These are phyloP conservation scores for Escallonia rubra DNA, from an alignment of 129 eudicot species.

Conservation along the genomic window DNA sequence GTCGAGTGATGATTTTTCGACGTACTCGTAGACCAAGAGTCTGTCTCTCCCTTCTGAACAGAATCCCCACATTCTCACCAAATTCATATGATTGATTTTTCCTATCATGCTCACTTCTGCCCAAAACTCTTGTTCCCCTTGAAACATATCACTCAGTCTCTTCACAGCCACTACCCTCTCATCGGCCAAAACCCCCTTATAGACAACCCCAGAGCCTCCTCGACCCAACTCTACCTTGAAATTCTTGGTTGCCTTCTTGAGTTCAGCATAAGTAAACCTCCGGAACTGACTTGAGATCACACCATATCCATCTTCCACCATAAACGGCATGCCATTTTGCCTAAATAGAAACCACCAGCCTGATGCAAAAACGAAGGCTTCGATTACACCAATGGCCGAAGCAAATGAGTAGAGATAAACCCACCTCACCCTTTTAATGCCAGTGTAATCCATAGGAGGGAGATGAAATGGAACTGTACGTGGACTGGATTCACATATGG, in stretches of 20 bases:
- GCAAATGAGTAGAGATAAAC: conserved; percentile 34
- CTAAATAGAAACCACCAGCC: conserved; percentile 35
- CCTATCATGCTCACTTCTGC: conserved; percentile 48
- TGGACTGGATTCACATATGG: conserved; percentile 9
- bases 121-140: conserved; percentile 37
- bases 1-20: conserved; percentile 43
- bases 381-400: conserved; percentile 30
- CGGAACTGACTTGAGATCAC: conserved; percentile 35
- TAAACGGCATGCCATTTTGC: conserved; percentile 17
- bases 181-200: conserved; percentile 38
- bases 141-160: conserved; percentile 23
- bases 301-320: conserved; percentile 38
- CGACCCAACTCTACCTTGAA: conserved; percentile 44
- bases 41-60: conserved; percentile 31
- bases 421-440: conserved; percentile 24
- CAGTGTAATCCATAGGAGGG: conserved; percentile 18
- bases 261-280: conserved; percentile 35
- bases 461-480: conserved; percentile 5
- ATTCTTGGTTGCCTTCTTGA: conserved; percentile 38
- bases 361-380: conserved; percentile 11
- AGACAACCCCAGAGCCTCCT: conserved; percentile 46
- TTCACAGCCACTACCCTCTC: conserved; percentile 36
- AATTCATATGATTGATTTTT: conserved; percentile 48
- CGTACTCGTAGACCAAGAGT: conserved; percentile 41
- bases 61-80: conserved; percentile 53